phyloP scores from a whole-genome alignment of 176 grass and related monocot genomes.

The Phoenix dactylifera region DNA sequence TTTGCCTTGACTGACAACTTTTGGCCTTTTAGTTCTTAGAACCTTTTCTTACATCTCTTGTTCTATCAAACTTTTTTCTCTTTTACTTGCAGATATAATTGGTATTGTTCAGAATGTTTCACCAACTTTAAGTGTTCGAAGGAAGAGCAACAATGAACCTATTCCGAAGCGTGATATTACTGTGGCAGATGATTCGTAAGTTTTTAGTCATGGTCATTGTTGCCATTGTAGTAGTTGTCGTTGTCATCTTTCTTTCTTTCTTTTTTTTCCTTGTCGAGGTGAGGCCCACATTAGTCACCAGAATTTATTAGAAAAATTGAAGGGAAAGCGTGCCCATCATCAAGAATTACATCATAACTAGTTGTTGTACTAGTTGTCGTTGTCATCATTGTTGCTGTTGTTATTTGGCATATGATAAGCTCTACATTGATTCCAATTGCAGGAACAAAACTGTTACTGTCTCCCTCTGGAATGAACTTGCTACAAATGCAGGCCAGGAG shows the following conservation, averaged over 20 bases:
- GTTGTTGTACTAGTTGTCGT: no score
- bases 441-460: conserved; percentile 82
- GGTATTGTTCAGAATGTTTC: conserved; percentile 81
- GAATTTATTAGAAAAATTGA: no score
- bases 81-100: conserved; percentile 52
- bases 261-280: no score
- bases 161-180: conserved; percentile 86
- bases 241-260: no score
- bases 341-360: no score
- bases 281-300: no score
- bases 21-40: neutral
- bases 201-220: neutral
- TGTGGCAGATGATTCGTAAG: conserved; percentile 93
- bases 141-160: conserved; percentile 61
- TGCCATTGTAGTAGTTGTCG: no score
- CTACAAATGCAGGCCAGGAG: conserved; percentile 70
- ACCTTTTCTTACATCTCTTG: neutral
- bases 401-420: no score
- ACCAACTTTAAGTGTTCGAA: conserved; percentile 63
- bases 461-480: conserved; percentile 95
- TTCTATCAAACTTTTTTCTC: neutral
- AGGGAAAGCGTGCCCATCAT: no score
- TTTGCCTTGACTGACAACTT: neutral
- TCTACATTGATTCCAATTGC: neutral
- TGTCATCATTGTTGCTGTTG: no score